phyloP scores from a whole-genome alignment of 2,329 filamentous ascomycete genomes.

The Metarhizium album region DNA sequence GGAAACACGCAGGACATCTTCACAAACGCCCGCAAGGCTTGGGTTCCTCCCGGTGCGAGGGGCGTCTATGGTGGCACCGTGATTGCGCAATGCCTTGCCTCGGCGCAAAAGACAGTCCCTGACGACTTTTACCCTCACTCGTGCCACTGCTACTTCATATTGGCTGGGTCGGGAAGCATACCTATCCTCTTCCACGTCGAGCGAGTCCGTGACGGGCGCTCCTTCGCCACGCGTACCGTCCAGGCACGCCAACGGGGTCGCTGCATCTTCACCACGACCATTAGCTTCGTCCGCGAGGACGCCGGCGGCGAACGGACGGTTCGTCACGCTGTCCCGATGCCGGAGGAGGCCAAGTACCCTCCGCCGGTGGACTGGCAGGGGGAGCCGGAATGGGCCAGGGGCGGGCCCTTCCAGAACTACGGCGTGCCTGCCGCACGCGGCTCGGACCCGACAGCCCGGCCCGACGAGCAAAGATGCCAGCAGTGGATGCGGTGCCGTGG shows the following conservation, averaged over 20 bases:
- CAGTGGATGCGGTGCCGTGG: conserved; percentile 70
- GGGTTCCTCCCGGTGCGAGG: conserved; percentile 84
- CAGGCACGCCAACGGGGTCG: conserved; percentile 81
- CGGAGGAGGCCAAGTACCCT: conserved; percentile 28
- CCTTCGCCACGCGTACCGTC: conserved; percentile 88
- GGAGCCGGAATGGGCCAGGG: conserved; percentile 38
- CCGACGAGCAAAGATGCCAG: conserved; percentile 56
- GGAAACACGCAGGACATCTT: conserved; percentile 63
- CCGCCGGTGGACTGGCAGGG: conserved; percentile 30
- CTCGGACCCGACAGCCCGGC: conserved; percentile 32
- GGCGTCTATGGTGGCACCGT: conserved; percentile 91
- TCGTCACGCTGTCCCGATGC: conserved; percentile 54
- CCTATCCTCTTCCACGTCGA: conserved; percentile 95
- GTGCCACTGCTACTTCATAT: conserved; percentile 98
- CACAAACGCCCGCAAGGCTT: conserved; percentile 84
- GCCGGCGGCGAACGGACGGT: conserved; percentile 43
- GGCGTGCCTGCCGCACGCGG: conserved; percentile 28
- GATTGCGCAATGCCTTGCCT: conserved; percentile 82
- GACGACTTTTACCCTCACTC: conserved; percentile 75
- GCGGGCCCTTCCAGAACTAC: conserved; percentile 38
- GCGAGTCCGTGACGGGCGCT: conserved; percentile 78
- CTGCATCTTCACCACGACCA: conserved; percentile 90
- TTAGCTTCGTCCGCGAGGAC: conserved; percentile 69
- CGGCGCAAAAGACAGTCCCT: conserved; percentile 80
- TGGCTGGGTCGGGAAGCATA: conserved; percentile 74